Evolutionary conservation across 352 stramenopile species (phyloP), one percentile per base, ranked within the genome.

Genomic region (Paralagenidium karlingii): DNA sequence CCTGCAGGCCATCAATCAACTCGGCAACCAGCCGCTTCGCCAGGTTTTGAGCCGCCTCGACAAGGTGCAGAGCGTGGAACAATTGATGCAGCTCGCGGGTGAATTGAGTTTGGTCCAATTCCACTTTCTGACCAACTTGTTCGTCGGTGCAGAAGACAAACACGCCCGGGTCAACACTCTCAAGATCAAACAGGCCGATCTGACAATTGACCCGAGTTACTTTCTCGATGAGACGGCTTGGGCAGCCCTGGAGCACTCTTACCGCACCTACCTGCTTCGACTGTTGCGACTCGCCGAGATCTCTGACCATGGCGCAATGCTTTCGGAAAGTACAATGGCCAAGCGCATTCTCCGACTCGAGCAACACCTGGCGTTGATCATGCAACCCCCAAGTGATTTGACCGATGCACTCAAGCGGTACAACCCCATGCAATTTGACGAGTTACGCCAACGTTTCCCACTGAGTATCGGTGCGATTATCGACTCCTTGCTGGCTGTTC

Each of bases 191-290:
- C 86, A 96, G 47, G 65, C 32, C 2, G 74, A 86, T 1, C 60
- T 97, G n/a, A 75, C 71, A 26, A 52, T 98, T 8, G 82, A 95
- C 50, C 68, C 63, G 3, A 58, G 94, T 51, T 97, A 97, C 46
- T 97, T 97, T 52, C 67, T 96, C 34, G 81, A 97, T 45, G 50
- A 67, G 3, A 64, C 57, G 15, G 64, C 91, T 36, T 95, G 94
- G 44, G 51, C 76, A 22, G 60, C 75, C 7, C 55, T 95, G 16
- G 61, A 64, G 9, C 51, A 57, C n/a, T 60, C 63, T 8, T 96
- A 94, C 32, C 63, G 77, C 33, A 64, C 65, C 24, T 86, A 84
- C 41, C 55, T 97, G 20, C 53, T 68, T 9, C 48, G 66, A n/a
- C 49, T 97, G 40, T 75, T 96, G 16, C 55, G 55, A 10, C 49